Percentiles rank a stretch among this genome's conserved stretches.
Conservation (phyloP, 2,329 filamentous ascomycete genomes). For the Penicillium oxalicum region DNA sequence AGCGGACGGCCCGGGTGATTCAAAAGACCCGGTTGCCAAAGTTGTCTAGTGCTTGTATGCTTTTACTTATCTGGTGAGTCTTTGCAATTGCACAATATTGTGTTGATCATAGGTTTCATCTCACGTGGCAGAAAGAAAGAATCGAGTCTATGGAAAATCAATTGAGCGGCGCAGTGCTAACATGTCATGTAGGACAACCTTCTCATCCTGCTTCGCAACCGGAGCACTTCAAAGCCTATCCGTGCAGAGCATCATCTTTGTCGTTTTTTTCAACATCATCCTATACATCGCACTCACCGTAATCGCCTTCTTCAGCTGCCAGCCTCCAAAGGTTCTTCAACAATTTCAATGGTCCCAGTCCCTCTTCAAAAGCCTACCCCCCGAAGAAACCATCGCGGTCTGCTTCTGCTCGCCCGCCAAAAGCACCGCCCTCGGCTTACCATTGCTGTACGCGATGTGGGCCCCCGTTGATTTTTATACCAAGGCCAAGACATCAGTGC, state of each 20-base stretch:
- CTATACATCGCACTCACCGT: slow-evolving; percentile 61
- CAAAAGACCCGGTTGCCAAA: slow-evolving; percentile 50
- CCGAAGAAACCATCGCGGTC: slow-evolving; percentile 61
- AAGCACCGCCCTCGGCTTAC: slow-evolving; percentile 64
- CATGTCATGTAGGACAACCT: slow-evolving; percentile 25
- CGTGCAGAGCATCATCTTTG: slow-evolving; percentile 57
- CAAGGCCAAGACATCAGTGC: slow-evolving; percentile 35
- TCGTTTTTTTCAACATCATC: slow-evolving; percentile 61
- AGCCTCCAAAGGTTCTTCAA: slow-evolving; percentile 25
- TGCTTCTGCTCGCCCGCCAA: slow-evolving; percentile 71
- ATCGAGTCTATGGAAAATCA: neutral
- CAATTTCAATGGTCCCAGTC: slow-evolving; percentile 14
- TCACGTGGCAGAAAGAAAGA: neutral
- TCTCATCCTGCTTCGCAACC: slow-evolving; percentile 52
- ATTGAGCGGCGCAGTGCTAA: neutral
- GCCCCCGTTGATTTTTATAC: slow-evolving; percentile 27
- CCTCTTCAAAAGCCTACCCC: slow-evolving; percentile 41
- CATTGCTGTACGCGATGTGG: slow-evolving; percentile 62
- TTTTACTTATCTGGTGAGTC: slow-evolving; percentile 52
- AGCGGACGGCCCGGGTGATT: slow-evolving; percentile 36
- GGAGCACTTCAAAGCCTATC: slow-evolving; percentile 56
- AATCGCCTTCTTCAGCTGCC: slow-evolving; percentile 47
- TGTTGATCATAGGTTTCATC: too few species aligned
- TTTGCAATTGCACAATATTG: too few species aligned
- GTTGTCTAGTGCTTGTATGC: slow-evolving; percentile 39